Evolutionary conservation across 805 yeast genomes (phyloP), one percentile per base, ranked within the genome.

Genomic region (Saturnispora ahearnii): DNA sequence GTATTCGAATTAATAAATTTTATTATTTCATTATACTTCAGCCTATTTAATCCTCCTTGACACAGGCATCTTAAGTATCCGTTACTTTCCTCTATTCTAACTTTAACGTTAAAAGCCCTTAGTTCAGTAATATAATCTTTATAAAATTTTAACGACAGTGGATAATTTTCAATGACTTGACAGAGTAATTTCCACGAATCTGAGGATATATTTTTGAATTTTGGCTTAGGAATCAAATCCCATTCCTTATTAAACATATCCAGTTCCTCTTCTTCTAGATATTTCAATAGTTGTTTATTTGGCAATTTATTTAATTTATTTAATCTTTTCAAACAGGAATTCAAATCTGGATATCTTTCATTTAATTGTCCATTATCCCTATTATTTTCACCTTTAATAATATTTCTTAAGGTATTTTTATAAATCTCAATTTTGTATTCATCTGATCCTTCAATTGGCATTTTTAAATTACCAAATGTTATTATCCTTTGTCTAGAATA

Each of bases 401-500:
- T 34, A 3, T 41, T 42, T 7, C 24, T 21, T n/a, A 41, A 38
- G 2, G 49, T 43, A 5, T 49, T 33, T 8, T 37, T 15, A 4
- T 51, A 51, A n/a, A 36, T 18, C 11, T 37, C 18, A 26, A 47
- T 22, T 36, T 34, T 37, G 12, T 32, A 42, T 10, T 41, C 48
- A 34, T 22, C 18, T 24, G 42, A 26, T 21, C 48, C 44, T 32
- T 28, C n/a, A n/a, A 45, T 24, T 24, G 52, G 51, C 22, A 52
- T 41, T 44, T 34, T 31, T 32, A 51, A 33, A 31, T 55, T 58
- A 10, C 64, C 66, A 51, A 60, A 63, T 15, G 47, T 49, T 9
- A 36, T 10, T 9, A 62, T 15, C 15, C 54, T 43, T 18, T 49
- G 43, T 18, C 44, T 34, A 30, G 57, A 36, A 15, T 54, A 45